phyloP scores from a whole-genome alignment of 2,329 filamentous ascomycete genomes.

The Drechslerella dactyloides region DNA sequence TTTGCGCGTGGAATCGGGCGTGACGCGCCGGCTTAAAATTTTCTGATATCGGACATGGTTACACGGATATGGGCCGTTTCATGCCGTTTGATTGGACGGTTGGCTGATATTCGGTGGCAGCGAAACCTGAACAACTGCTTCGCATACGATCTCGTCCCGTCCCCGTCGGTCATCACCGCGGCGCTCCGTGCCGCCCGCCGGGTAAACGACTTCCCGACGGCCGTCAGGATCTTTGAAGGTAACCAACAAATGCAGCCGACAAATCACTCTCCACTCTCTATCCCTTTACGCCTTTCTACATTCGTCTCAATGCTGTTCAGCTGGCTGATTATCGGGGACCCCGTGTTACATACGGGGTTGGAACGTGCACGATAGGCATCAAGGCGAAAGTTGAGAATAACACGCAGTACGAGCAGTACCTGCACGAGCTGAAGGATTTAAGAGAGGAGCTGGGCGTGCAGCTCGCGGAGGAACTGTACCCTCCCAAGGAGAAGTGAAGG shows the following conservation, averaged over 20 bases:
- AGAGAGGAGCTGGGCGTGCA: conserved; percentile 90
- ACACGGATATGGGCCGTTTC: too few relatives aligned
- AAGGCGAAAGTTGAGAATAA: conserved; percentile 99
- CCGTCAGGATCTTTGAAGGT: conserved; percentile 99
- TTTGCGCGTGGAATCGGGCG: conserved; percentile 8
- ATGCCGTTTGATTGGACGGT: too few relatives aligned
- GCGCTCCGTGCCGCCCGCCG: conserved; percentile 91
- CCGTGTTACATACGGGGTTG: background rate
- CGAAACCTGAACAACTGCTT: conserved; percentile 99
- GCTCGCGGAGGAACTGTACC: conserved; percentile 92
- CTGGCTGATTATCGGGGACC: background rate
- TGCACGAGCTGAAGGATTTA: conserved; percentile 88
- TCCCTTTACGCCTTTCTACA: conserved; percentile 1
- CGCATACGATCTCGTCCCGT: conserved; percentile 98
- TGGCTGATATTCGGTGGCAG: conserved; percentile 60
- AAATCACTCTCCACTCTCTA: conserved; percentile 35
- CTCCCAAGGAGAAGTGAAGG: conserved; percentile 57
- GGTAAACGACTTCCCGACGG: conserved; percentile 98
- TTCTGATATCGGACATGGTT: background rate
- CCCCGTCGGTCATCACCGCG: conserved; percentile 84
- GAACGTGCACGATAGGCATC: conserved; percentile 69
- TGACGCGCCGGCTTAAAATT: background rate
- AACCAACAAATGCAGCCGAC: too few relatives aligned
- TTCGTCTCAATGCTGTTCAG: background rate
- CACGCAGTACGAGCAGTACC: conserved; percentile 94